Evolutionary conservation across 805 yeast species (phyloP).

Genomic region (Metschnikowia lochheadii): DNA sequence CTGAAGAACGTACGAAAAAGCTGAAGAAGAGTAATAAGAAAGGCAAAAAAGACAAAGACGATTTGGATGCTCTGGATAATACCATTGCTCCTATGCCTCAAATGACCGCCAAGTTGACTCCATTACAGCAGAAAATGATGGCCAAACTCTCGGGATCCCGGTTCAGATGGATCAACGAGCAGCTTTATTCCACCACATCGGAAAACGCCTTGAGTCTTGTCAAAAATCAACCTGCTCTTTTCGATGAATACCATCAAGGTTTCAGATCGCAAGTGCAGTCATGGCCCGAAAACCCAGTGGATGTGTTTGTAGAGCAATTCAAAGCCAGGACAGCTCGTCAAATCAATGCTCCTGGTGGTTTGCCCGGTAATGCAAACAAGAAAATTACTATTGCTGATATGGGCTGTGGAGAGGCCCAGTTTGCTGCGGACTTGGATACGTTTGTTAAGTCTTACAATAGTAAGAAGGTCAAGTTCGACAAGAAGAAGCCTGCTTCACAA

Average conservation of each 20-base stretch:
- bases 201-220: constrained; percentile 71
- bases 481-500: constrained; percentile 30
- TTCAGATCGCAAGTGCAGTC: constrained; percentile 91
- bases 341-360: constrained; percentile 94
- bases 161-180: constrained; percentile 97
- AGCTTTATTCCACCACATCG: constrained; percentile 83
- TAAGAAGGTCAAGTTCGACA: constrained; percentile 11
- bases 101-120: constrained; percentile 55
- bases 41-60: background rate
- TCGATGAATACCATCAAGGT: constrained; percentile 93
- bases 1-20: background rate
- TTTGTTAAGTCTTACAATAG: constrained; percentile 36
- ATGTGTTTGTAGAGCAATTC: constrained; percentile 74
- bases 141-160: constrained; percentile 91
- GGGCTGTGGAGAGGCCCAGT: constrained; percentile 98
- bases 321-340: constrained; percentile 55
- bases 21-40: background rate
- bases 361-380: constrained; percentile 67
- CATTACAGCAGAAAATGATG: constrained; percentile 93
- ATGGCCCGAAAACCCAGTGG: constrained; percentile 99
- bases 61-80: constrained; percentile 4
- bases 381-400: constrained; percentile 87
- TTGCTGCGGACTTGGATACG: constrained; percentile 61
- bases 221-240: constrained; percentile 76
- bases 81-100: constrained; percentile 15